These are phyloP conservation scores for Dissophora ornata DNA, from an alignment of 192 early-diverging fungal genomes.

Conservation along the genomic window DNA sequence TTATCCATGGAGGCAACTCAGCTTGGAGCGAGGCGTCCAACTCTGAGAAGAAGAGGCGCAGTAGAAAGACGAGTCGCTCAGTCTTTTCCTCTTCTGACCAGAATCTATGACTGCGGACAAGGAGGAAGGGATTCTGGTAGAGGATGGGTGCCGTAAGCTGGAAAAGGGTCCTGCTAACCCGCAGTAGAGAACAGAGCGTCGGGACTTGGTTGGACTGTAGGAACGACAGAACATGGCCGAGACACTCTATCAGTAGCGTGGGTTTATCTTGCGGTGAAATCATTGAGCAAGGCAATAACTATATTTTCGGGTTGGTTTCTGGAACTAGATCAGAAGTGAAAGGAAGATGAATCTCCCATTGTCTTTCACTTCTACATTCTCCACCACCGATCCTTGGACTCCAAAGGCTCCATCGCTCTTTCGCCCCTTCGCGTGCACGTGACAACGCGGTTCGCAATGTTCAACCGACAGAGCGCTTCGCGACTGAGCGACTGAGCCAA, in stretches of 20 bases:
- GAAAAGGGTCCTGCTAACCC: constrained; percentile 44
- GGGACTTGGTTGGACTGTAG: constrained; percentile 29
- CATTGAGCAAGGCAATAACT: no score
- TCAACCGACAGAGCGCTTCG: no score
- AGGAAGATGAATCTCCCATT: no score
- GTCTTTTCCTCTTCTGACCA: constrained; percentile 20
- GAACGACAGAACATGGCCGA: constrained; percentile 28
- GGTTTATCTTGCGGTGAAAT: not conserved
- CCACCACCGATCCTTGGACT: no score
- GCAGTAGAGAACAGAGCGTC: constrained; percentile 23
- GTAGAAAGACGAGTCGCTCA: constrained; percentile 5
- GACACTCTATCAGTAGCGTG: constrained; percentile 29
- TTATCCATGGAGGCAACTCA: constrained; percentile 13
- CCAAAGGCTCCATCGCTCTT: no score
- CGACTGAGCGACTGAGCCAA: no score
- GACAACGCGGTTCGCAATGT: no score
- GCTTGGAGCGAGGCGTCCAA: constrained; percentile 18
- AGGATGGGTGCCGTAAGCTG: constrained; percentile 28
- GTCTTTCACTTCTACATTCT: no score
- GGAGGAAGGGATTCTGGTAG: constrained; percentile 35
- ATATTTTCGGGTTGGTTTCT: no score
- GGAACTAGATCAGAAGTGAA: no score
- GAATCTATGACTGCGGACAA: constrained; percentile 7
- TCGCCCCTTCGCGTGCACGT: no score
- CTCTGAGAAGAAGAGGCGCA: constrained; percentile 31